Conservation (phyloP, 306 rosid genomes). For the Nissolia schottii region DNA sequence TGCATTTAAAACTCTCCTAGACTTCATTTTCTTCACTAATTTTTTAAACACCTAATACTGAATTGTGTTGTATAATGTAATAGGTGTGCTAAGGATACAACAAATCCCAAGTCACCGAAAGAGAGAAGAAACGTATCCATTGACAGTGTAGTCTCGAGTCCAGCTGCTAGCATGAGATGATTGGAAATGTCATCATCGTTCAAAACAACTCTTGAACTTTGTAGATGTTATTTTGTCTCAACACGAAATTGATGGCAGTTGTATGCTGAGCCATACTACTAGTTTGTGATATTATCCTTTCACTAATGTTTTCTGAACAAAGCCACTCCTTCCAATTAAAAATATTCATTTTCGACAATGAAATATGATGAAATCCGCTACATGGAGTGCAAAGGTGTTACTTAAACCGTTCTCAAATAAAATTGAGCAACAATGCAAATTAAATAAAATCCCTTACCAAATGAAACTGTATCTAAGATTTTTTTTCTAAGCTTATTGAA, state of each 20-base stretch:
- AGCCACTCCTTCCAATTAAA: not conserved
- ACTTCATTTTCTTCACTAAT: not conserved
- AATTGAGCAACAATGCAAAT: not conserved
- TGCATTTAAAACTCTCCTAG: not conserved
- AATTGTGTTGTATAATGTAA: not conserved
- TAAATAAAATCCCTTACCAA: not conserved
- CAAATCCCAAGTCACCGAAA: slow-evolving; percentile 52
- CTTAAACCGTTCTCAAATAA: not conserved
- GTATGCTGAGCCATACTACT: not conserved
- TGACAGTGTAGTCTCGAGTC: slow-evolving; percentile 39
- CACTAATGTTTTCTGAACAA: not conserved
- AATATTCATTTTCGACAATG: slow-evolving; percentile 1
- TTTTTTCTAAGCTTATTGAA: slow-evolving; percentile 14
- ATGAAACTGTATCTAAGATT: slow-evolving; percentile 14
- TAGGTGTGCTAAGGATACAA: slow-evolving; percentile 45
- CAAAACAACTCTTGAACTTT: too few relatives aligned
- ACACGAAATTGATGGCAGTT: not conserved
- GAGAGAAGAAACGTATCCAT: slow-evolving; percentile 31
- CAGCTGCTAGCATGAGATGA: slow-evolving; percentile 58
- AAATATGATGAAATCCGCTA: not conserved
- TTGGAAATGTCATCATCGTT: too few relatives aligned
- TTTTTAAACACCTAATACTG: not conserved
- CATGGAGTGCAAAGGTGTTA: not conserved
- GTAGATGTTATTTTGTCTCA: not conserved
- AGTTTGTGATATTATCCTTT: not conserved